phyloP scores from a whole-genome alignment of 164 flowering plant species.

The Stephania cephalantha region DNA sequence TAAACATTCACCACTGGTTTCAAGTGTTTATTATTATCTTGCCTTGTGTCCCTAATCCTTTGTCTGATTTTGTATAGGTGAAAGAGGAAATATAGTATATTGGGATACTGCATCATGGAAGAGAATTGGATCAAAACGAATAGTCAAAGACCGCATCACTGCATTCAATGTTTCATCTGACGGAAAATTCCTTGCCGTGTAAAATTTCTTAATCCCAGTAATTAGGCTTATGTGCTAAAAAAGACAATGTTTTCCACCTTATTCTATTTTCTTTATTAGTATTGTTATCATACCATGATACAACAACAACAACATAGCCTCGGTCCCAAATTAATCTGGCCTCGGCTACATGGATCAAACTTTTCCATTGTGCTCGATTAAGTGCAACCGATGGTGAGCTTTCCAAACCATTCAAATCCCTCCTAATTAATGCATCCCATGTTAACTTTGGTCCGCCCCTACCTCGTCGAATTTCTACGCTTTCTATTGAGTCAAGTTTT shows the following conservation, averaged over 20 bases:
- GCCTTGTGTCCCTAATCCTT: slow-evolving; percentile 5
- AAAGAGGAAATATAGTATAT: slow-evolving; percentile 56
- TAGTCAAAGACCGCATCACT: slow-evolving; percentile 53
- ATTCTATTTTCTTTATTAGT: not conserved
- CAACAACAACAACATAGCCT: no score
- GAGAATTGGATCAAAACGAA: slow-evolving; percentile 48
- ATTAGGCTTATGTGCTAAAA: not conserved
- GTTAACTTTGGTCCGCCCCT: no score
- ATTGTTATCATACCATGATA: no score
- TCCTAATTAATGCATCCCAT: no score
- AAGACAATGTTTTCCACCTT: not conserved
- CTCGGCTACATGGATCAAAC: no score
- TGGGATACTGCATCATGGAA: slow-evolving; percentile 77
- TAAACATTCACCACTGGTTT: slow-evolving; percentile 16
- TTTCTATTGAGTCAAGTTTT: no score
- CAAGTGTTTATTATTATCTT: not conserved
- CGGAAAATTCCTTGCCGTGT: slow-evolving; percentile 83
- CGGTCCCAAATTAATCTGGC: no score
- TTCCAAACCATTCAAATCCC: no score
- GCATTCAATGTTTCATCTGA: slow-evolving; percentile 76
- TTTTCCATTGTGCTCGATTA: no score
- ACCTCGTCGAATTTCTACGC: no score
- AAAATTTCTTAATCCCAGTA: slow-evolving; percentile 17
- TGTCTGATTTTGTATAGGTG: slow-evolving; percentile 29
- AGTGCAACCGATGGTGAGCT: no score